These are phyloP conservation scores for Phytopythium mirpurense DNA, from an alignment of 352 stramenopile species.

Conservation along the genomic window DNA sequence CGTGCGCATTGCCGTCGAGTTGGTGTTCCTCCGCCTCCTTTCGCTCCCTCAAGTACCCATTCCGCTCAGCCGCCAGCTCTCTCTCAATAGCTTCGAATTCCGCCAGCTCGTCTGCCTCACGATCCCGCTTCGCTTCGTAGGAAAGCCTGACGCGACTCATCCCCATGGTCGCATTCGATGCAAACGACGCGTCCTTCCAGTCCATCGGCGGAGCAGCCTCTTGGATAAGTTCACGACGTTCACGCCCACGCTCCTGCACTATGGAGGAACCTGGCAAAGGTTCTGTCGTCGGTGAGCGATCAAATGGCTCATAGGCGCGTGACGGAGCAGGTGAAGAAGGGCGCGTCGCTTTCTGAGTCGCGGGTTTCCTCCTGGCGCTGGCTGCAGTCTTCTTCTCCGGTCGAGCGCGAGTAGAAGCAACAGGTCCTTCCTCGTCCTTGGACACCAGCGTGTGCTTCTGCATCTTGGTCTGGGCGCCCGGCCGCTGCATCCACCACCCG, in stretches of 20 bases:
- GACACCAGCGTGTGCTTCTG: slow-evolving; percentile 56
- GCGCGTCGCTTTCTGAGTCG: neutral
- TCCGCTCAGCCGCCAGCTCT: slow-evolving; percentile 56
- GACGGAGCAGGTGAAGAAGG: neutral
- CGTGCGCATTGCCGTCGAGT: slow-evolving; percentile 5
- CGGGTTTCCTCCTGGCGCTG: neutral
- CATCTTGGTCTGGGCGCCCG: slow-evolving; percentile 45
- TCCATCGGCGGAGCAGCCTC: slow-evolving; percentile 6
- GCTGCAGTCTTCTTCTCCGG: slow-evolving; percentile 2
- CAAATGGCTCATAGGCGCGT: neutral
- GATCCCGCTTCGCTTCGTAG: slow-evolving; percentile 46
- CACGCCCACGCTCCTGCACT: neutral
- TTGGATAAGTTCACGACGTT: neutral
- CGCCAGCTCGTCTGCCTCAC: slow-evolving; percentile 67
- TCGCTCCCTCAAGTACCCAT: slow-evolving; percentile 44
- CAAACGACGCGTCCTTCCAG: slow-evolving; percentile 25
- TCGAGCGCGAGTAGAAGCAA: too few relatives aligned
- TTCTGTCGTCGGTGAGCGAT: neutral
- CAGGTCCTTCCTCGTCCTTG: slow-evolving; percentile 25
- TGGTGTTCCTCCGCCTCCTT: slow-evolving; percentile 19
- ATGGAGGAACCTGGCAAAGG: slow-evolving; percentile 12
- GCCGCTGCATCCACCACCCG: slow-evolving; percentile 81
- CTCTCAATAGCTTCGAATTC: slow-evolving; percentile 76
- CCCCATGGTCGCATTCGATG: slow-evolving; percentile 42
- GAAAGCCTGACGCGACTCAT: slow-evolving; percentile 50